Evolutionary conservation across 2,329 filamentous ascomycete genomes (phyloP), one percentile per base, ranked within the genome.

Genomic region (Fusarium setosum): DNA sequence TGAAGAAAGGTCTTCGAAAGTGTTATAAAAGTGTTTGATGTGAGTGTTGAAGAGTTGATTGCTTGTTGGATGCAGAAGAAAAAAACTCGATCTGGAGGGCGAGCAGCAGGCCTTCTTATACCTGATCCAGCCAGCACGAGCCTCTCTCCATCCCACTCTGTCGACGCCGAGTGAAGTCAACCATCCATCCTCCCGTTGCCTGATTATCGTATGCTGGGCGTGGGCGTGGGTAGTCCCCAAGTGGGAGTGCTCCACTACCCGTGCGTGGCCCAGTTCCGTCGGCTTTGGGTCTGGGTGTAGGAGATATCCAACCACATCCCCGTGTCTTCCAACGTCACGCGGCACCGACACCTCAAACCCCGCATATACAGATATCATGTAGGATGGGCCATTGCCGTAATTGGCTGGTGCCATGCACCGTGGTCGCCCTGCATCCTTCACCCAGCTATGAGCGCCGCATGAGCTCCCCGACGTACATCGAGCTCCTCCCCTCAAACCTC

Each of bases 1-100:
- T 65, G 65, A 68, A 71, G 61, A 63, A 69, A 61, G 29, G 42
- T 57, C 68, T 72, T 72, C 61, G 55, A 66, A 73, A 68, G 57
- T 48, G 54, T 65, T 62, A 42, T 67, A 61, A 62, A 61, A 61
- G 52, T 64, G 45, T 65, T 54, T 47, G 32, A 15, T 66, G 42
- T 61, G 51, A 37, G 40, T 60, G 58, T 63, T 69, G 63, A 35
- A 64, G 59, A 41, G 20, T 61, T 61, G 63, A 54, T 49, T 59
- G 66, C 45, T 60, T 66, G 71, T 63, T 57, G 68, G 71, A 72
- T 72, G 69, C 60, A 24, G 69, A 72, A 63, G 12, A 51, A 48
- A 55, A 48, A 55, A 69, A 34, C 24, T 51, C 38, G 44, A 56
- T 41, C 54, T 59, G 32, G 38, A 58, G 55, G 51, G 68, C 57